These are phyloP conservation scores for Camellia sinensis DNA, from an alignment of 148 eudicot species.

Conservation along the genomic window DNA sequence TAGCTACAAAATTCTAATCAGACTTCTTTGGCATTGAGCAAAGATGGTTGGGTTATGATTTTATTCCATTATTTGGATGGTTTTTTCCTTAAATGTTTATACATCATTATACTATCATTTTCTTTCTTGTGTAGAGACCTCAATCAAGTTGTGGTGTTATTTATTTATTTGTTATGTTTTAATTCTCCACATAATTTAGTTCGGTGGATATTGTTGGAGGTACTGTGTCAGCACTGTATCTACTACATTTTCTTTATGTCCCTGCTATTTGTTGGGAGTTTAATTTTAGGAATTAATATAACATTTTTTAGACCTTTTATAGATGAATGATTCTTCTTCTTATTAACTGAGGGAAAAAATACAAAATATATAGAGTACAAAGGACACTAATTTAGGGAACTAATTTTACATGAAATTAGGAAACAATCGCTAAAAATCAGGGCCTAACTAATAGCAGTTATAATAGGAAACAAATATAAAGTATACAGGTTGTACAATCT, in stretches of 20 bases:
- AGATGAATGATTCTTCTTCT: too few relatives aligned
- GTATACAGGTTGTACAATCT: too few relatives aligned
- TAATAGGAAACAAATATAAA: too few relatives aligned
- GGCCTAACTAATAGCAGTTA: too few relatives aligned
- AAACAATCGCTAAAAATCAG: too few relatives aligned
- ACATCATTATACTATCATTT: background rate
- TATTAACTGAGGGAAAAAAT: too few relatives aligned
- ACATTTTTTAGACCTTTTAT: background rate
- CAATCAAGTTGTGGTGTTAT: too few relatives aligned
- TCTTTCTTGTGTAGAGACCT: background rate
- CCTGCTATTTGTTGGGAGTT: background rate
- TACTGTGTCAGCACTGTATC: background rate
- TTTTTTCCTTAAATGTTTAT: background rate
- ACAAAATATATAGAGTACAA: too few relatives aligned
- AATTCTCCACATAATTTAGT: background rate
- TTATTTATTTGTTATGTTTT: background rate
- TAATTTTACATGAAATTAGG: too few relatives aligned
- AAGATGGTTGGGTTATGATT: background rate
- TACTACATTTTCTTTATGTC: background rate
- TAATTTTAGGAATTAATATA: background rate
- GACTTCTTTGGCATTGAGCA: background rate
- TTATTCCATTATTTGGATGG: background rate
- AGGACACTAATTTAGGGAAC: too few relatives aligned
- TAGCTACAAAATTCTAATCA: background rate
- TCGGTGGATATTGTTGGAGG: background rate